Conservation (phyloP, 352 stramenopile genomes). For the Globisporangium takayamanum region DNA sequence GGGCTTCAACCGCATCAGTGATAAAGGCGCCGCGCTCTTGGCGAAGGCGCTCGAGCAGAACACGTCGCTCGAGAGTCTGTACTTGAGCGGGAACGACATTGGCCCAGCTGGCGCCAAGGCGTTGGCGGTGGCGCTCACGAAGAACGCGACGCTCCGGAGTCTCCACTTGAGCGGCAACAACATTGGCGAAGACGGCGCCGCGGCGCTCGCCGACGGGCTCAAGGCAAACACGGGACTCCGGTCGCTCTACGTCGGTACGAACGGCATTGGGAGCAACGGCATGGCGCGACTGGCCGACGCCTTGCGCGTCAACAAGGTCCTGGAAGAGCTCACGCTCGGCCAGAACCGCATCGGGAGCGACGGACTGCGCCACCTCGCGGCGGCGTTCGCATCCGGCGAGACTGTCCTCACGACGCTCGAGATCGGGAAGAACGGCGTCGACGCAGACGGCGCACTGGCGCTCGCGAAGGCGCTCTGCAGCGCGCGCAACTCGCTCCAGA, state of each 20-base stretch:
- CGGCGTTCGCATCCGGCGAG: conserved; percentile 43
- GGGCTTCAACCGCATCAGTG: conserved; percentile 75
- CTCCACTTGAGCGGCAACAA: conserved; percentile 81
- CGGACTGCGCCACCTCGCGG: conserved; percentile 51
- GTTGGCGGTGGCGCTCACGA: conserved; percentile 38
- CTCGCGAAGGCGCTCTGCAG: conserved; percentile 61
- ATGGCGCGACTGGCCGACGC: conserved; percentile 53
- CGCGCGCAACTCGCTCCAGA: conserved; percentile 49
- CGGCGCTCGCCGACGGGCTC: conserved; percentile 43
- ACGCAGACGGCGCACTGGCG: conserved; percentile 55
- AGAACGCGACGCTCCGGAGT: conserved; percentile 53
- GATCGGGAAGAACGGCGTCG: conserved; percentile 73
- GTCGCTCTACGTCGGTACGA: conserved; percentile 73
- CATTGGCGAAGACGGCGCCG: conserved; percentile 68
- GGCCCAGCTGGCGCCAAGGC: conserved; percentile 40
- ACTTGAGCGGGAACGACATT: conserved; percentile 80
- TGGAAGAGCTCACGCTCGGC: conserved; percentile 70
- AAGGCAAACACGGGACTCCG: conserved; percentile 40
- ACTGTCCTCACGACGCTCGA: conserved; percentile 63
- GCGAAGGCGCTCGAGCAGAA: conserved; percentile 56
- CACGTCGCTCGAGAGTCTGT: conserved; percentile 58
- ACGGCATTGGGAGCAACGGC: conserved; percentile 63
- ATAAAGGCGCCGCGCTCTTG: conserved; percentile 52
- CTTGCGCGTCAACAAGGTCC: conserved; percentile 43
- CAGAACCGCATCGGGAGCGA: conserved; percentile 69